Evolutionary conservation across 164 flowering plant genomes (phyloP).

Genomic region (Magnolia kwangsiensis): DNA sequence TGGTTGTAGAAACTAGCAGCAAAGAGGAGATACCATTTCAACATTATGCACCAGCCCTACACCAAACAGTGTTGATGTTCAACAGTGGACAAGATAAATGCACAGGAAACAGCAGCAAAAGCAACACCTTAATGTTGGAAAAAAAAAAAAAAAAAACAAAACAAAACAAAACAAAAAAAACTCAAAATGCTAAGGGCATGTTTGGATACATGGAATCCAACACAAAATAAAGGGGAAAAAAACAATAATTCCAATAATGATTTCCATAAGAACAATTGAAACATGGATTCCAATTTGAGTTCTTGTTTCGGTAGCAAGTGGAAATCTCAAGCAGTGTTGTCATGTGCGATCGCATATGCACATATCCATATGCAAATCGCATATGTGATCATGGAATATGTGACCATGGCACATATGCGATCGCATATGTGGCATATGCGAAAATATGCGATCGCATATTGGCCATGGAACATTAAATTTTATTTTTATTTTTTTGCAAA

Average conservation of each 20-base stretch:
- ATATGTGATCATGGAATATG: too few species aligned
- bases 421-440: too few species aligned
- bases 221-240: not conserved
- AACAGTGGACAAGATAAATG: not conserved
- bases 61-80: not conserved
- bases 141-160: too few species aligned
- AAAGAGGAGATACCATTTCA: not conserved
- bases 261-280: not conserved
- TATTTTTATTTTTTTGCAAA: too few species aligned
- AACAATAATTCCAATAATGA: not conserved
- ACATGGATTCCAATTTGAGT: not conserved
- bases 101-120: not conserved
- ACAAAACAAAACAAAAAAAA: too few species aligned
- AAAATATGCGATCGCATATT: too few species aligned
- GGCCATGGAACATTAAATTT: too few species aligned
- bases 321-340: not conserved
- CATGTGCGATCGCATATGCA: too few species aligned
- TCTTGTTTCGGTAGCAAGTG: not conserved
- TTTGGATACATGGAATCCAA: not conserved
- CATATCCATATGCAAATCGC: too few species aligned
- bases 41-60: not conserved
- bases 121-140: too few species aligned
- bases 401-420: too few species aligned
- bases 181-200: not conserved
- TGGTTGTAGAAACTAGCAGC: not conserved